Percentiles rank a stretch among this genome's conserved stretches.
Evolutionary conservation across 306 rosid genomes (phyloP).

Genomic region (Cucurbita pepo): DNA sequence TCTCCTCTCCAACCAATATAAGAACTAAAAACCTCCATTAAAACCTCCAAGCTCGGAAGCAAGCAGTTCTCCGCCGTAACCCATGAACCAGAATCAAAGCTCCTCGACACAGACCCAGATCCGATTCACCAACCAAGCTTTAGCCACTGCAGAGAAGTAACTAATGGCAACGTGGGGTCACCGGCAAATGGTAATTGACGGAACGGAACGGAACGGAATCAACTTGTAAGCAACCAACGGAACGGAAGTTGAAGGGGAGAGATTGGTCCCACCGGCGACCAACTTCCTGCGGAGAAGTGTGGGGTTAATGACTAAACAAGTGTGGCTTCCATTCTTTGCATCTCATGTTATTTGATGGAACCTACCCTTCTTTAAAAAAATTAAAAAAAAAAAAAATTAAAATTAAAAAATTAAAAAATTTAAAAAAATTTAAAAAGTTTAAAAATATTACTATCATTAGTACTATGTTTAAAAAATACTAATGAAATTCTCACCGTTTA

Average conservation of each 20-base stretch:
- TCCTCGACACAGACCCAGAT: neutral
- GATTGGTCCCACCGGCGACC: neutral
- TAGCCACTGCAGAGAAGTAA: neutral
- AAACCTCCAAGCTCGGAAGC: constrained; percentile 16
- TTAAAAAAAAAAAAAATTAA: too few species aligned
- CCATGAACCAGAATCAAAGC: constrained; percentile 12
- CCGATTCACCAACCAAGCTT: neutral
- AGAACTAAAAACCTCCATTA: constrained; percentile 26
- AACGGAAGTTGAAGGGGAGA: neutral
- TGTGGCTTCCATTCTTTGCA: too few species aligned
- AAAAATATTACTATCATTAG: too few species aligned
- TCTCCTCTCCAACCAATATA: neutral
- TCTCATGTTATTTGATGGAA: too few species aligned
- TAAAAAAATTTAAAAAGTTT: too few species aligned
- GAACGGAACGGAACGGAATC: too few species aligned
- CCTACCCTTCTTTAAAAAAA: too few species aligned
- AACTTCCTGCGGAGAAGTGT: too few species aligned
- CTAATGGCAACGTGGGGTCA: neutral
- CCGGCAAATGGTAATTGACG: neutral
- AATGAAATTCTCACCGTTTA: too few species aligned
- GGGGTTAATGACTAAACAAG: neutral
- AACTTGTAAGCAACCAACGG: neutral
- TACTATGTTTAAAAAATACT: too few species aligned
- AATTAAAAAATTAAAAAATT: too few species aligned
- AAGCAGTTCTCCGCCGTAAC: constrained; percentile 14